Conservation (phyloP, 495 filamentous ascomycete species). For the Hypoxylon subgilvum region DNA sequence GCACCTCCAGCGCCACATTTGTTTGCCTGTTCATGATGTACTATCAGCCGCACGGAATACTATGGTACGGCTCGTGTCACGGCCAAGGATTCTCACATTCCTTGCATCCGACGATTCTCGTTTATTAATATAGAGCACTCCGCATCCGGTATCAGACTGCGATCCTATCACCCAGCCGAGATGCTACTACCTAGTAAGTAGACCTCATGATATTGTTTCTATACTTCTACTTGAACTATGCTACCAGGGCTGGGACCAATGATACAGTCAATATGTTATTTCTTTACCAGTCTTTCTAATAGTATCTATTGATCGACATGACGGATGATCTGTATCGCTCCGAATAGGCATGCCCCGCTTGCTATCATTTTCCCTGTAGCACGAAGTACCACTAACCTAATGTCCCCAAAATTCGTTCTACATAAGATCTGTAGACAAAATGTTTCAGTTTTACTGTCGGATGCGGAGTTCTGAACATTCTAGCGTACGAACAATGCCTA, state of each 20-base stretch:
- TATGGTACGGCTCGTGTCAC: constrained; percentile 23
- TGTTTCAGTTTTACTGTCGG: constrained; percentile 22
- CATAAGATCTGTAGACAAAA: constrained; percentile 7
- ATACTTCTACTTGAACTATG: constrained; percentile 13
- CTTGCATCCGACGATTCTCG: constrained; percentile 5
- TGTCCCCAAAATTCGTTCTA: not conserved
- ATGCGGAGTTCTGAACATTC: not conserved
- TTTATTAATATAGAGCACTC: not conserved
- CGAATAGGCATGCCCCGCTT: constrained; percentile 15
- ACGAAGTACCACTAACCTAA: no score
- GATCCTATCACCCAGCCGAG: constrained; percentile 12
- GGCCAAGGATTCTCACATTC: constrained; percentile 30
- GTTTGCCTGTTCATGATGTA: constrained; percentile 2
- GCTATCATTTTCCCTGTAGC: constrained; percentile 12
- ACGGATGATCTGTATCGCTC: constrained; percentile 15
- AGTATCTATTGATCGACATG: constrained; percentile 22
- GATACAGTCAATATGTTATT: constrained; percentile 7
- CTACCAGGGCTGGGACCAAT: constrained; percentile 23
- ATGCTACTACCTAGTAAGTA: constrained; percentile 1
- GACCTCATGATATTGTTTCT: constrained; percentile 32
- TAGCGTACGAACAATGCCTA: not conserved
- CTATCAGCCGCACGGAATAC: constrained; percentile 29
- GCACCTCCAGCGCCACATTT: not conserved
- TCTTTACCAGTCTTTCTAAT: constrained; percentile 10
- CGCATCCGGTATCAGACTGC: constrained; percentile 28